Evolutionary conservation across 257 asterid genomes (phyloP).

Genomic region (Ajuga chamaepitys): DNA sequence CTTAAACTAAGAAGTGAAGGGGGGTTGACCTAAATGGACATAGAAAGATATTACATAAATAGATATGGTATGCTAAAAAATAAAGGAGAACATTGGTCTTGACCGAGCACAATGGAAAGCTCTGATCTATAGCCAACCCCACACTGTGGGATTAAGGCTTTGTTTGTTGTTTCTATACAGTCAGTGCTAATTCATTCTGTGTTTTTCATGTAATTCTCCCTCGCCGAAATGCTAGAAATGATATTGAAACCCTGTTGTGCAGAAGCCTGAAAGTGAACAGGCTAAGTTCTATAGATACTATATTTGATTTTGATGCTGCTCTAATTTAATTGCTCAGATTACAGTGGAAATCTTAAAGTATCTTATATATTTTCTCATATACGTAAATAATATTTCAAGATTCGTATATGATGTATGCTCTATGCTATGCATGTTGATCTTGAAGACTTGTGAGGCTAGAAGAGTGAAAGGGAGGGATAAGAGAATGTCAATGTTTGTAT

Average conservation of each 20-base stretch:
- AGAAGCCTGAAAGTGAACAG: not conserved
- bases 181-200: not conserved
- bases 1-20: no score
- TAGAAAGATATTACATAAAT: no score
- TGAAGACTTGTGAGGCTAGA: slow-evolving; percentile 4
- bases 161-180: no score
- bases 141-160: no score
- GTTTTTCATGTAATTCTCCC: not conserved
- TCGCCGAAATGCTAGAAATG: not conserved
- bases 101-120: no score
- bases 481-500: not conserved
- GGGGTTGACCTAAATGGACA: no score
- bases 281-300: not conserved
- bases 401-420: not conserved
- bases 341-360: not conserved
- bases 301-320: not conserved
- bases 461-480: not conserved
- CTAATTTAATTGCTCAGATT: not conserved
- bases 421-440: not conserved
- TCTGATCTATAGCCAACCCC: no score
- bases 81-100: no score
- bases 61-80: no score
- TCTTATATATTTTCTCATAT: not conserved
- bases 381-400: not conserved
- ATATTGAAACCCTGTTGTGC: not conserved